Percentiles rank a stretch among this genome's conserved stretches.
Evolutionary conservation across 495 filamentous ascomycete genomes (phyloP).

Genomic region (Hypoxylon lienhwacheense): DNA sequence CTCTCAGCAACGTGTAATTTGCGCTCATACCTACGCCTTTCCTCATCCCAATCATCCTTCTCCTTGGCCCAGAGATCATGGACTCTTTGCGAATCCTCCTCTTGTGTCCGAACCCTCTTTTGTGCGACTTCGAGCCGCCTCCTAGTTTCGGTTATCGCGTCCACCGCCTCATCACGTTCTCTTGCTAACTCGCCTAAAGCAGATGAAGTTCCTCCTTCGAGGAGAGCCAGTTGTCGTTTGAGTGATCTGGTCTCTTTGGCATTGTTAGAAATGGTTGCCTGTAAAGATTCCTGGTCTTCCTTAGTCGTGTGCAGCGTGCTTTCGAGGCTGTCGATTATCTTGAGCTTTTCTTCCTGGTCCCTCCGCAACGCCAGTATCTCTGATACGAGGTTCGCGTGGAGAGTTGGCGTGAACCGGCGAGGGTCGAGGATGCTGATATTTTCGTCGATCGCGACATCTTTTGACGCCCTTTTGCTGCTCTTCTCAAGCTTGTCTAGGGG

Average conservation of each 20-base stretch:
- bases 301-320: conserved; percentile 66
- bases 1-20: conserved; percentile 85
- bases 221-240: conserved; percentile 78
- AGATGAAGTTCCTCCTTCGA: conserved; percentile 84
- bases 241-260: conserved; percentile 76
- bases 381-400: conserved; percentile 92
- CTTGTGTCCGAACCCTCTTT: conserved; percentile 74
- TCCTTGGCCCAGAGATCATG: conserved; percentile 80
- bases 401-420: conserved; percentile 87
- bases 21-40: conserved; percentile 77
- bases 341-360: conserved; percentile 85
- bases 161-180: conserved; percentile 84
- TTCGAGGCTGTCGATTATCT: conserved; percentile 82
- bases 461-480: conserved; percentile 54
- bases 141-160: conserved; percentile 70
- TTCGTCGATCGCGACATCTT: conserved; percentile 65
- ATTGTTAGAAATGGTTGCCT: conserved; percentile 59
- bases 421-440: conserved; percentile 81
- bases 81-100: conserved; percentile 78
- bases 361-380: conserved; percentile 86
- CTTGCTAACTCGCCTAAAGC: conserved; percentile 78
- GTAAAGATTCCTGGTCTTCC: conserved; percentile 72
- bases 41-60: conserved; percentile 77
- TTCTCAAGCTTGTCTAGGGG: conserved; percentile 55
- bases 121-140: conserved; percentile 77